Base-by-base conservation (phyloP, 2,329 filamentous ascomycete genomes). In the Trichoderma semiorbis region DNA sequence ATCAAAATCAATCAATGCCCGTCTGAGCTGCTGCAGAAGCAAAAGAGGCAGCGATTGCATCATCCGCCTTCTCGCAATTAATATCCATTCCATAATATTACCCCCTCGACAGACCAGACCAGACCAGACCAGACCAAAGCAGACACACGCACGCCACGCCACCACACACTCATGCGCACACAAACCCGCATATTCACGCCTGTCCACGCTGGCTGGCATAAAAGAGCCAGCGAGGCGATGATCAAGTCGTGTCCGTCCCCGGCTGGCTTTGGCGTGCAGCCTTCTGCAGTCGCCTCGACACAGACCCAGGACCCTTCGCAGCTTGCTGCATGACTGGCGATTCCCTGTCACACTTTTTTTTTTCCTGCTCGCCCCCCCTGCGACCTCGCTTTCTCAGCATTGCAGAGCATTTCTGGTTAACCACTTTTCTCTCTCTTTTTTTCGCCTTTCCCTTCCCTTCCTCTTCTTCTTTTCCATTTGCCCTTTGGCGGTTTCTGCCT, bases 281-380 rank as follows among this genome's bases (percentile, higher is more conserved):
- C 74, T 77, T 77, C 76, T 76, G 78, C 76, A 75, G 78, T 74
- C 72, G 70, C 26, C 69, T 30, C 53, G 66, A 61, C 34, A 61
- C 26, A 60, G 21, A 43, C 21, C 55, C 55, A 60, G 66, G 55
- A 69, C 39, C 55, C 55, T 39, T 58, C 39, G 39, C 39, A 43
- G 39, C 39, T 61, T 30, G 53, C 62, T 66, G 69, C 62, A 60
- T 71, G 69, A 66, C 69, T 57, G 68, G 65, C 65, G 65, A 60
- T 47, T 69, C 58, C 66, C 43, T 69, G 61, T 63, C 61, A 71
- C 69, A n/a, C 36, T 24, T 60, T 62, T 47, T 63, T 53, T 58
- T 64, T 55, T 26, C 12, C 12, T 28, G 26, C n/a, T 28, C 7
- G 5, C 24, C 39, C 63, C 68, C 61, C 68, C 66, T 70, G 43